Percentiles rank a stretch among this genome's conserved stretches.
phyloP scores from a whole-genome alignment of 805 yeast species.

The Kluyveromyces dobzhanskii region DNA sequence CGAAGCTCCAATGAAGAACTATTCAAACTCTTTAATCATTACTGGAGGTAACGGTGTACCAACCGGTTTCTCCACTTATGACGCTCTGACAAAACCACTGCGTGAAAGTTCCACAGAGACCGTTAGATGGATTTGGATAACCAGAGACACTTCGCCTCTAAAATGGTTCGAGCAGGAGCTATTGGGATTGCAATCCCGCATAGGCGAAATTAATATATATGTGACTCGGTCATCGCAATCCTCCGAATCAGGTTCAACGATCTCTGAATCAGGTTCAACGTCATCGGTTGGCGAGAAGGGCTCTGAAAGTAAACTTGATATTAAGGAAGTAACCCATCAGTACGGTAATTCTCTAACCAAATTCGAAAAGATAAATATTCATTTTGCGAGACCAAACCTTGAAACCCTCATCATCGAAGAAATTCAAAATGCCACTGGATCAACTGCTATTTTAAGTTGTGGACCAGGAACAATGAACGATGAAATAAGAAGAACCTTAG shows the following conservation, averaged over 20 bases:
- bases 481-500: slow-evolving; percentile 37
- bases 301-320: slow-evolving; percentile 6
- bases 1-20: slow-evolving; percentile 38
- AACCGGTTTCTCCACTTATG: slow-evolving; percentile 33
- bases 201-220: slow-evolving; percentile 50
- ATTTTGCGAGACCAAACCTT: slow-evolving; percentile 39
- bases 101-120: slow-evolving; percentile 4
- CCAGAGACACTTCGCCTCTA: slow-evolving; percentile 13
- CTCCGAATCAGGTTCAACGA: no score
- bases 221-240: slow-evolving; percentile 13
- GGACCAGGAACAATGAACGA: slow-evolving; percentile 50
- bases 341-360: no score
- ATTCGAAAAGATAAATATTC: slow-evolving; percentile 29
- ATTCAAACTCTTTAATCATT: slow-evolving; percentile 46
- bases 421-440: slow-evolving; percentile 28
- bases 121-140: slow-evolving; percentile 11
- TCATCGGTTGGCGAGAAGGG: neutral
- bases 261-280: no score
- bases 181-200: slow-evolving; percentile 9
- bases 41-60: slow-evolving; percentile 77
- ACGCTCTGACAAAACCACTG: slow-evolving; percentile 5
- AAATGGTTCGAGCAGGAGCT: slow-evolving; percentile 14
- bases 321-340: no score
- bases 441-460: slow-evolving; percentile 41
- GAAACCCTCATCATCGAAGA: slow-evolving; percentile 31